Conservation (phyloP, 306 rosid species). For the Calophaca sinica region DNA sequence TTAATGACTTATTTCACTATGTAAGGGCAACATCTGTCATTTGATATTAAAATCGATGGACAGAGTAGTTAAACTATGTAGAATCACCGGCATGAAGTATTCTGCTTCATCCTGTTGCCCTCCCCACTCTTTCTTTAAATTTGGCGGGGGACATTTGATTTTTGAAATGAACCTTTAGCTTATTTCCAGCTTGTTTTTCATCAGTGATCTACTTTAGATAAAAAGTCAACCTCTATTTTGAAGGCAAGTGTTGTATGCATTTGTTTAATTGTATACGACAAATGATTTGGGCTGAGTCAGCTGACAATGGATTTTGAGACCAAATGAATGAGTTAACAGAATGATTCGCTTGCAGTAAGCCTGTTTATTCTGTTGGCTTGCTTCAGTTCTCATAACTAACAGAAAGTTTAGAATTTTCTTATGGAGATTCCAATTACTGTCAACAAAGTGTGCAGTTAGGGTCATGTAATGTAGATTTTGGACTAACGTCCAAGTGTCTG, state of each 20-base stretch:
- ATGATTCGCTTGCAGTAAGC: conserved; percentile 40
- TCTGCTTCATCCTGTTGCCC: background rate
- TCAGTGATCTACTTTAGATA: conserved; percentile 1
- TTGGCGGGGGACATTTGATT: no score
- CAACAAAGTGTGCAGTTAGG: no score
- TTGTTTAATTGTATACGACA: conserved; percentile 21
- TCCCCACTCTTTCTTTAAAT: no score
- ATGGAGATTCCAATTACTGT: no score
- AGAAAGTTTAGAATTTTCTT: no score
- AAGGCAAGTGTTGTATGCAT: conserved; percentile 49
- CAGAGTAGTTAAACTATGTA: background rate
- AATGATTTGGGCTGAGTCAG: conserved; percentile 31
- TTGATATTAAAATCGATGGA: background rate
- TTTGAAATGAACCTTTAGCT: no score
- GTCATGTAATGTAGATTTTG: no score
- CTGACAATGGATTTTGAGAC: conserved; percentile 9
- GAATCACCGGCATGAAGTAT: background rate
- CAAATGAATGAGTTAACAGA: conserved; percentile 19
- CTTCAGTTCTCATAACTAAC: conserved; percentile 41
- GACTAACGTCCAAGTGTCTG: no score
- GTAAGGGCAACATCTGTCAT: conserved; percentile 9
- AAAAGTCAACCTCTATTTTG: conserved; percentile 41
- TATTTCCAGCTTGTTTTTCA: background rate
- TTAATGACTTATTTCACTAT: conserved; percentile 3
- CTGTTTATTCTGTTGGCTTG: conserved; percentile 16